Evolutionary conservation across 148 eudicot species (phyloP).

Genomic region (Arctostaphylos glauca): DNA sequence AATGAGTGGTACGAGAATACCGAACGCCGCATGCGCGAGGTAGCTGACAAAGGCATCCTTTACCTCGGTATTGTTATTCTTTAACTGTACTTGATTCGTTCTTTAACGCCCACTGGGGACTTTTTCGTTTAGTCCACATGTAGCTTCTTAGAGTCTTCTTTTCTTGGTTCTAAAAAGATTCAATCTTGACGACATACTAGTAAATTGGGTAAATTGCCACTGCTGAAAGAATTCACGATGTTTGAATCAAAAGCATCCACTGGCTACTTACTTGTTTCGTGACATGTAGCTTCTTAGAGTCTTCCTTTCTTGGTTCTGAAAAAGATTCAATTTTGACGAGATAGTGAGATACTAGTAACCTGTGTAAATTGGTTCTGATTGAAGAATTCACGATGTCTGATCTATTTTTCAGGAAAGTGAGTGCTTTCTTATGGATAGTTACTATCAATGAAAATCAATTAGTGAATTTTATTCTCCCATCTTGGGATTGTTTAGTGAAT

Average conservation of each 20-base stretch:
- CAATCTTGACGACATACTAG: not conserved
- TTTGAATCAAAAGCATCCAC: too few species aligned
- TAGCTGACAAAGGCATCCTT: constrained; percentile 65
- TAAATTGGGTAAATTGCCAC: too few species aligned
- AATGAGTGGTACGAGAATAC: constrained; percentile 97
- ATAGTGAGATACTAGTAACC: not conserved
- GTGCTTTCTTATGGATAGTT: not conserved
- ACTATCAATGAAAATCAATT: not conserved
- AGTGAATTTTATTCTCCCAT: too few species aligned
- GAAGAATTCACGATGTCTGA: not conserved
- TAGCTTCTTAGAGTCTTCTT: too few species aligned
- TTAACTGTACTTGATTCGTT: too few species aligned
- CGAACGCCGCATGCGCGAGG: constrained; percentile 71
- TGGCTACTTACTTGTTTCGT: too few species aligned
- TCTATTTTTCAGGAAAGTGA: not conserved
- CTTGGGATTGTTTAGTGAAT: not conserved
- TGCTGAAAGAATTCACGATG: too few species aligned
- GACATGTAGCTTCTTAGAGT: too few species aligned
- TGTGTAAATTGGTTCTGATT: not conserved
- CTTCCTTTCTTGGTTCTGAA: not conserved
- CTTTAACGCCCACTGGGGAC: too few species aligned
- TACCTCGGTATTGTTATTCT: constrained; percentile 50
- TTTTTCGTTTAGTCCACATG: too few species aligned
- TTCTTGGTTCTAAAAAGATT: not conserved
- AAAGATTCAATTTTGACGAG: not conserved